A percentile compares a stretch with the other conserved stretches of the same genome.
Evolutionary conservation across 176 grass and related monocot genomes (phyloP).

Genomic region (Phoenix dactylifera): DNA sequence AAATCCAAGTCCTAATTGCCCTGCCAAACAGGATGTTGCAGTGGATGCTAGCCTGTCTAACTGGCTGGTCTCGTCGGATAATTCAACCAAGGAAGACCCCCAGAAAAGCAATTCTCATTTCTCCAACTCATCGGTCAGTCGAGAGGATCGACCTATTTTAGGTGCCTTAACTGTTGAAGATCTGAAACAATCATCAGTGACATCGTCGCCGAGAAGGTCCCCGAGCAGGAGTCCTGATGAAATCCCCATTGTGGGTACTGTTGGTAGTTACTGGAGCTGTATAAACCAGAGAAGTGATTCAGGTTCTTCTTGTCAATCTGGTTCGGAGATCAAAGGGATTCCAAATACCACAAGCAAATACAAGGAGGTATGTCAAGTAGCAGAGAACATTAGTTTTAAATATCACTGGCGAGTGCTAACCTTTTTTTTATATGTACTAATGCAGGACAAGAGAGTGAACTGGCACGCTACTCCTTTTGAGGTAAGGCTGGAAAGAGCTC

Average conservation of each 20-base stretch:
- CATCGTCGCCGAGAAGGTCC: constrained; percentile 58
- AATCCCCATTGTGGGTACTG: constrained; percentile 77
- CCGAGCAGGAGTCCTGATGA: constrained; percentile 62
- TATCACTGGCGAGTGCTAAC: background rate
- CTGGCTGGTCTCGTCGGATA: constrained; percentile 52
- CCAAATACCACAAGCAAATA: constrained; percentile 60
- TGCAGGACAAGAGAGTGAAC: constrained; percentile 55
- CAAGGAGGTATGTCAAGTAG: constrained; percentile 32
- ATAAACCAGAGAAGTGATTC: background rate
- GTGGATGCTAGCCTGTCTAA: constrained; percentile 88
- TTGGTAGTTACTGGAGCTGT: constrained; percentile 43
- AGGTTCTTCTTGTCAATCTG: constrained; percentile 20
- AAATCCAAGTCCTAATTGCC: constrained; percentile 29
- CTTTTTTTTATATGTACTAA: background rate
- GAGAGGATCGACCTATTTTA: constrained; percentile 78
- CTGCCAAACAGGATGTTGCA: constrained; percentile 52
- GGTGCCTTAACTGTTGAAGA: constrained; percentile 82
- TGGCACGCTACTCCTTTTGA: constrained; percentile 53
- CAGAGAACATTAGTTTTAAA: background rate
- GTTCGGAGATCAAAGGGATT: constrained; percentile 35
- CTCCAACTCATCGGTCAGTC: constrained; percentile 44
- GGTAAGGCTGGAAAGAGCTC: constrained; percentile 46
- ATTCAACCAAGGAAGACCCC: constrained; percentile 26
- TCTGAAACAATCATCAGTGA: constrained; percentile 72
- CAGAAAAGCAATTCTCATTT: constrained; percentile 36